Evolutionary conservation across 768 basidiomycete genomes (phyloP).

Genomic region (Leccinum broughii): DNA sequence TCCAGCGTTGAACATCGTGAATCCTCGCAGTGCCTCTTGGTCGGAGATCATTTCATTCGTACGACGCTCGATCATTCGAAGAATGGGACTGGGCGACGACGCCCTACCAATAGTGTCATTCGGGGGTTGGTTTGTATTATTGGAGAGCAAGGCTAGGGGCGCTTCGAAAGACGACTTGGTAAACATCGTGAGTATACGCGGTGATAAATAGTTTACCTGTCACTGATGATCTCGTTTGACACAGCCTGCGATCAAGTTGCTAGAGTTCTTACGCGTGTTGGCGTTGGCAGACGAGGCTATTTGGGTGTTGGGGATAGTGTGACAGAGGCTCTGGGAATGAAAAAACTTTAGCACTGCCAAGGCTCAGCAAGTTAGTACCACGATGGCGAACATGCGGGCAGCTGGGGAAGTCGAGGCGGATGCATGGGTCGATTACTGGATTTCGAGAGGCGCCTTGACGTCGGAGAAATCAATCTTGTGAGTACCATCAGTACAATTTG

Average conservation of each 20-base stretch:
- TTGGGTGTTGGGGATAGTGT: too few relatives aligned
- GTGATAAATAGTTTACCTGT: background rate
- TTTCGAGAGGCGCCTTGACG: conserved; percentile 14
- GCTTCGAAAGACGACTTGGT: conserved; percentile 29
- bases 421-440: conserved; percentile 30
- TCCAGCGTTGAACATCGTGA: conserved; percentile 37
- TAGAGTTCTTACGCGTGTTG: too few relatives aligned
- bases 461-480: too few relatives aligned
- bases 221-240: background rate
- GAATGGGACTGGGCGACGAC: background rate
- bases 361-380: background rate
- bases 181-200: conserved; percentile 31
- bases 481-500: too few relatives aligned
- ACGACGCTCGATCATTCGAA: background rate
- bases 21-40: conserved; percentile 40
- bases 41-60: conserved; percentile 24
- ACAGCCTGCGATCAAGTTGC: conserved; percentile 36
- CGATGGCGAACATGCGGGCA: conserved; percentile 28
- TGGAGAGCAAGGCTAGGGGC: conserved; percentile 24
- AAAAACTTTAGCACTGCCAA: too few relatives aligned
- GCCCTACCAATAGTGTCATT: conserved; percentile 35
- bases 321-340: too few relatives aligned
- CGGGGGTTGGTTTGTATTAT: conserved; percentile 34
- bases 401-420: conserved; percentile 26
- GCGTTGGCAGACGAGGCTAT: too few relatives aligned